Conservation (phyloP, 768 basidiomycete genomes). For the Suillus plorans region DNA sequence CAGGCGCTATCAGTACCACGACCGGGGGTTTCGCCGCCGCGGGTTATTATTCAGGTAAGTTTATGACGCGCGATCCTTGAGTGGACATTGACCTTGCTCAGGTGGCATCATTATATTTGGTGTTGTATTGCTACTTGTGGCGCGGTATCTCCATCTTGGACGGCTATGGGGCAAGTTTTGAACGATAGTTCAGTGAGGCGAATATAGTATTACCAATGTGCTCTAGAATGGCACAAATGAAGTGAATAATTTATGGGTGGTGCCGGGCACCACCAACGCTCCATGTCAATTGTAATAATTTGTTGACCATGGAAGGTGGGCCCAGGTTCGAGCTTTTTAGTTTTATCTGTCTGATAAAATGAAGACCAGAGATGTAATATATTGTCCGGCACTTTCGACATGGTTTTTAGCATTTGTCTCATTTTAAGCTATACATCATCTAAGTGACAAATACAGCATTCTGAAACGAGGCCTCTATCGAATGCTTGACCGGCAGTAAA, state of each 20-base stretch:
- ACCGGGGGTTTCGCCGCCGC: slow-evolving; percentile 44
- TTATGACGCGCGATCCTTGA: neutral
- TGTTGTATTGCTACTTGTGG: slow-evolving; percentile 39
- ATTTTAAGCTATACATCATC: neutral
- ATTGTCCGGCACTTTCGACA: neutral
- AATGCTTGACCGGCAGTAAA: neutral
- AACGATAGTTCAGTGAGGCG: neutral
- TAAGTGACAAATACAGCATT: neutral
- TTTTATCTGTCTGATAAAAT: neutral
- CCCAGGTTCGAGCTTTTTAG: neutral
- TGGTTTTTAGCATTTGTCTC: neutral
- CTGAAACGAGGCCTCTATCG: neutral
- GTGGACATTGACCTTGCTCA: slow-evolving; percentile 5
- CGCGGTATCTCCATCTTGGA: slow-evolving; percentile 41
- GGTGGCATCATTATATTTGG: slow-evolving; percentile 43
- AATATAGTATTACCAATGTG: neutral
- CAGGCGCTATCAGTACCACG: slow-evolving; percentile 60
- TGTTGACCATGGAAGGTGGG: neutral
- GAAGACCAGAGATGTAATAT: neutral
- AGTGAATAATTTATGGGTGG: neutral
- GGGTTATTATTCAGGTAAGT: slow-evolving; percentile 42
- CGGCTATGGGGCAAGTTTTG: slow-evolving; percentile 37
- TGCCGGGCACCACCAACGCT: neutral
- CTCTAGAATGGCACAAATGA: neutral
- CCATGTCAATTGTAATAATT: neutral